Base-by-base conservation (phyloP, 305 asterid genomes). In the Fraxinus latifolia region DNA sequence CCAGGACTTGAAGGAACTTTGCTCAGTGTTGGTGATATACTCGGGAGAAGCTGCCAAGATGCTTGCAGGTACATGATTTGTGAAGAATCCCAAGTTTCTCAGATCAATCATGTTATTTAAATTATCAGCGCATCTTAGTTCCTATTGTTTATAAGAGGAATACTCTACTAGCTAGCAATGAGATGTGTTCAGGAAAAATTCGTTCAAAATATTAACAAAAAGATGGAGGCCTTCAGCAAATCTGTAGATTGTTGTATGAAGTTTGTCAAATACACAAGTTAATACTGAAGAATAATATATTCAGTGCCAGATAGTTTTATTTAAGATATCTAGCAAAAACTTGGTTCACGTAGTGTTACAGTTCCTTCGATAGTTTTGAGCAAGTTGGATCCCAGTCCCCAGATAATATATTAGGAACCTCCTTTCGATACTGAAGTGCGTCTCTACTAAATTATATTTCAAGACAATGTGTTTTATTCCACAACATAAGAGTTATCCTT, bases 1-100 rank as follows among this genome's bases (percentile, higher is more conserved):
- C 75, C 95, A 90, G 88, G 97, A 96, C 87, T 84, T 89, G 94
- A 94, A 89, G 91, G 99, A 94, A 81, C 95, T 96, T 82, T 96
- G 99, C 86, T 94, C 99, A 15, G 97, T 94, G 82, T 93, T 96
- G 85, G 97, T 91, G 44, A 91, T 94, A 71, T 91, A 92, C 88
- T 91, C 98, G 12, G 93, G 90, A 53, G 96, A 94, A 90, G 94
- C 99, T 67, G 97, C 96, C 53, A 93, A 85, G 86, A 85, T 93
- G 93, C 87, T 96, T 88, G 95, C 91, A 89, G 99, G 99, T 96
- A 89, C 32, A 32, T 68, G 58, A 80, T 58, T 78, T 81, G 78
- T 75, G 31, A 84, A 32, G 34, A 44, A 31, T 81, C 34, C n/a
- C 14, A 31, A 81, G 53, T 37, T 80, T 17, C 36, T 65, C n/a